Evolutionary conservation across 2,329 filamentous ascomycete genomes (phyloP).

Genomic region (Aspergillus ibericus): DNA sequence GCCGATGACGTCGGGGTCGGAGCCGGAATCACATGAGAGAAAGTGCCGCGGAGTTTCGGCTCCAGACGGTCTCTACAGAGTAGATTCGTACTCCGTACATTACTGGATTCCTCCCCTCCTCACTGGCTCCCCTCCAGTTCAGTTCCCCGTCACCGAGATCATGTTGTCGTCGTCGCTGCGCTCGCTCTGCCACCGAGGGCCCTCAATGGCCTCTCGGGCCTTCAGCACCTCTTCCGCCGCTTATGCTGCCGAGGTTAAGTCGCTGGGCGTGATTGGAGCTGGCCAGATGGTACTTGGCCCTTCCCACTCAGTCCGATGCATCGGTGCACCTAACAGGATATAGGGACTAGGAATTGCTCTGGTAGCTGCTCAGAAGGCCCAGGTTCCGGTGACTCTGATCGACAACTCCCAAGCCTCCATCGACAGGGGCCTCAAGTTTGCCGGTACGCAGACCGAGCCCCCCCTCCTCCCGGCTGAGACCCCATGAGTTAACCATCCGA

Average conservation of each 20-base stretch:
- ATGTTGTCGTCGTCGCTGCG: slow-evolving; percentile 41
- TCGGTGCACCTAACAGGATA: slow-evolving; percentile 25
- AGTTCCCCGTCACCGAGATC: slow-evolving; percentile 14
- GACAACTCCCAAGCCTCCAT: slow-evolving; percentile 82
- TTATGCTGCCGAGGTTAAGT: slow-evolving; percentile 73
- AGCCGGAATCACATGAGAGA: slow-evolving; percentile 22
- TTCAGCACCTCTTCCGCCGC: slow-evolving; percentile 70
- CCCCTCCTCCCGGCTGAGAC: not conserved
- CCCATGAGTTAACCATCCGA: not conserved
- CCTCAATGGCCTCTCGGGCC: slow-evolving; percentile 46
- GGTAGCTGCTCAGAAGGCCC: slow-evolving; percentile 81
- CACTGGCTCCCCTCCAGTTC: not conserved
- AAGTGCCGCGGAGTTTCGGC: not conserved
- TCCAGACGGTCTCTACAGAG: not conserved
- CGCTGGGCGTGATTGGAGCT: slow-evolving; percentile 86
- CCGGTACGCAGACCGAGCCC: slow-evolving; percentile 55
- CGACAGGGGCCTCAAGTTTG: slow-evolving; percentile 86
- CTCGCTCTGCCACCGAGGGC: slow-evolving; percentile 31
- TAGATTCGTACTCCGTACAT: no score
- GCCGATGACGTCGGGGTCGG: slow-evolving; percentile 31
- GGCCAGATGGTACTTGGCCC: slow-evolving; percentile 77
- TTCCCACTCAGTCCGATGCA: not conserved
- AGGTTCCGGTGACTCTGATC: slow-evolving; percentile 80
- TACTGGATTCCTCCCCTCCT: slow-evolving; percentile 16
- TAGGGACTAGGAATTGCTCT: slow-evolving; percentile 95